Evolutionary conservation across 2,329 filamentous ascomycete genomes (phyloP).

Genomic region (Arthroderma sp.): DNA sequence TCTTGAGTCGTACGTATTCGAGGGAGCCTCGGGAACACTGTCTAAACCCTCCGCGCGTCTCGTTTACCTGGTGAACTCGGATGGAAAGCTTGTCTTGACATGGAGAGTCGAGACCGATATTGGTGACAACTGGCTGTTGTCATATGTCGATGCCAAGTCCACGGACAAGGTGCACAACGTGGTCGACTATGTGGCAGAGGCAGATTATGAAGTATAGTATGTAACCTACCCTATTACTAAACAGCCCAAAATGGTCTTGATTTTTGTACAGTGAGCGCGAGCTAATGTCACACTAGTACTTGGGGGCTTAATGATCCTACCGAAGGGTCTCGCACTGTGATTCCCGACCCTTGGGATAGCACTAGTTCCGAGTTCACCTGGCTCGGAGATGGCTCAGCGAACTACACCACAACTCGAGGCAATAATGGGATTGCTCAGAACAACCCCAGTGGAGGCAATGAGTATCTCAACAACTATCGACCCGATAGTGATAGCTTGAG

Average conservation of each 20-base stretch:
- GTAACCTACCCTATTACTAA: neutral
- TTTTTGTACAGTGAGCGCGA: neutral
- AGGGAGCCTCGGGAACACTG: slow-evolving; percentile 8
- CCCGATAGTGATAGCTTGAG: slow-evolving; percentile 5
- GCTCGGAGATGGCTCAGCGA: slow-evolving; percentile 4
- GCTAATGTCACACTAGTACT: neutral
- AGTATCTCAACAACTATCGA: slow-evolving; percentile 10
- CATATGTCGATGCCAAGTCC: slow-evolving; percentile 9
- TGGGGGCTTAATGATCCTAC: slow-evolving; percentile 10
- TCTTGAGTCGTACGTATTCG: slow-evolving; percentile 7
- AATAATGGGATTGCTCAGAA: slow-evolving; percentile 8
- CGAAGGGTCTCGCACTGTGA: slow-evolving; percentile 5
- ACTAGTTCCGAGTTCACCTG: slow-evolving; percentile 7
- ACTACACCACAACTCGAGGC: slow-evolving; percentile 7
- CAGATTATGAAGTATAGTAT: slow-evolving; percentile 8
- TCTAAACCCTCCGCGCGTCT: slow-evolving; percentile 7
- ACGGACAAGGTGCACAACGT: slow-evolving; percentile 7
- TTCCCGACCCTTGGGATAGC: slow-evolving; percentile 8
- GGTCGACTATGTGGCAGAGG: slow-evolving; percentile 9
- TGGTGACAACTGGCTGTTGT: slow-evolving; percentile 11
- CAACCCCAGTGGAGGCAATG: slow-evolving; percentile 6
- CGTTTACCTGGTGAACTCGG: slow-evolving; percentile 7
- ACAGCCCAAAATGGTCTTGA: neutral
- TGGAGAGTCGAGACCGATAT: slow-evolving; percentile 10
- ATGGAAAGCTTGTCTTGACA: slow-evolving; percentile 7